phyloP scores from a whole-genome alignment of 441 rosid genomes.

The Adansonia gregorii region DNA sequence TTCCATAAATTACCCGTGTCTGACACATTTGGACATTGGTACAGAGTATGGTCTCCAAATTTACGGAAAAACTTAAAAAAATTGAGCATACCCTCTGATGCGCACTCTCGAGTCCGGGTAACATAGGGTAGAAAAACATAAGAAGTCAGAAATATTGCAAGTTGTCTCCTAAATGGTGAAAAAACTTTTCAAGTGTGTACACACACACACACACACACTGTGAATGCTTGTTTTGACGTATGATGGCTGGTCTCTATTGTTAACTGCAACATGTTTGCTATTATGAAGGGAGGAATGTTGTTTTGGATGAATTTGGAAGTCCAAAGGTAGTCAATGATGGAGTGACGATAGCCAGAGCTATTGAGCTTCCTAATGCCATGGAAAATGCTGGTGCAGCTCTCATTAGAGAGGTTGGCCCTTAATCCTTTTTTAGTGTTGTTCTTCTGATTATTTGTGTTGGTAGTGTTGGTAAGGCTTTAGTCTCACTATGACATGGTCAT shows the following conservation, averaged over 20 bases:
- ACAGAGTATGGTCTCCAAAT: too few species aligned
- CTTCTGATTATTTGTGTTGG: background rate
- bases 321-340: constrained; percentile 98
- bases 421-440: background rate
- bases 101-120: too few species aligned
- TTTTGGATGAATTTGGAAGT: constrained; percentile 86
- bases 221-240: background rate
- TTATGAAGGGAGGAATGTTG: constrained; percentile 86
- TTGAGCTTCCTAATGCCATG: constrained; percentile 87
- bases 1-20: too few species aligned
- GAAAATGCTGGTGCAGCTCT: constrained; percentile 98
- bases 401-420: constrained; percentile 74
- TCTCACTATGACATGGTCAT: background rate
- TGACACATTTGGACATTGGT: too few species aligned
- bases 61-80: too few species aligned
- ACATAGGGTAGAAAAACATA: background rate
- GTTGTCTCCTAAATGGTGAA: background rate
- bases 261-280: constrained; percentile 14
- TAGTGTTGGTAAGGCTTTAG: background rate
- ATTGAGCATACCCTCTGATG: too few species aligned
- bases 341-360: constrained; percentile 92
- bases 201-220: too few species aligned
- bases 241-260: background rate
- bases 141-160: background rate
- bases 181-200: background rate